These are phyloP conservation scores for Neofusicoccum umdonicola DNA, from an alignment of 2,329 filamentous ascomycete species.

Conservation along the genomic window DNA sequence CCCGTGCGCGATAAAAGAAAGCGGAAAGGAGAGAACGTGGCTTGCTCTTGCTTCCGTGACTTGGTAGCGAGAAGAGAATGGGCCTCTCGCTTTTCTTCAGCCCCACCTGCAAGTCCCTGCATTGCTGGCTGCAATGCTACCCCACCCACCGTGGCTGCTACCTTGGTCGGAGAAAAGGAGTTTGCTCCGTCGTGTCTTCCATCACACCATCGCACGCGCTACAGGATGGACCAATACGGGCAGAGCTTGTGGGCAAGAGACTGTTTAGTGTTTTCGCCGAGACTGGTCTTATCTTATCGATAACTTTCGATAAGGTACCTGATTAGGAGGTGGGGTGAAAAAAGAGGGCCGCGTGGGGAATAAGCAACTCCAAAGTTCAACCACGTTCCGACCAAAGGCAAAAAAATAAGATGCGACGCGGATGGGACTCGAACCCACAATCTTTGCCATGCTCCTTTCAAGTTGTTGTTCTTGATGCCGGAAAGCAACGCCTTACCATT, in stretches of 20 bases:
- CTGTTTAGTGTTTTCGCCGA: too few species aligned
- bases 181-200: background rate
- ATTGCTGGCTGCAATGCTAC: conserved; percentile 5
- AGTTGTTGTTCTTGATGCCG: too few species aligned
- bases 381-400: background rate
- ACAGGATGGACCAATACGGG: too few species aligned
- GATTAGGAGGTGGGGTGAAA: too few species aligned
- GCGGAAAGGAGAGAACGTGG: background rate
- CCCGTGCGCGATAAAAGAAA: background rate
- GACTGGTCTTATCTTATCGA: too few species aligned
- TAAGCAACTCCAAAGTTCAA: background rate
- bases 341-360: background rate
- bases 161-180: background rate
- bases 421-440: conserved; percentile 19
- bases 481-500: conserved; percentile 29
- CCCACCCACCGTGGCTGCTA: background rate
- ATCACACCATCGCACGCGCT: background rate
- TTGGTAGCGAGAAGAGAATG: background rate
- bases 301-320: too few species aligned
- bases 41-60: background rate
- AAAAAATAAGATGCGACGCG: background rate
- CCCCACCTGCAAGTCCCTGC: background rate
- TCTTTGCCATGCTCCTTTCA: conserved; percentile 13
- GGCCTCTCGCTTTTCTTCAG: background rate
- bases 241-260: too few species aligned